phyloP scores from a whole-genome alignment of 2,329 filamentous ascomycete species.

The Exophiala calicioides region DNA sequence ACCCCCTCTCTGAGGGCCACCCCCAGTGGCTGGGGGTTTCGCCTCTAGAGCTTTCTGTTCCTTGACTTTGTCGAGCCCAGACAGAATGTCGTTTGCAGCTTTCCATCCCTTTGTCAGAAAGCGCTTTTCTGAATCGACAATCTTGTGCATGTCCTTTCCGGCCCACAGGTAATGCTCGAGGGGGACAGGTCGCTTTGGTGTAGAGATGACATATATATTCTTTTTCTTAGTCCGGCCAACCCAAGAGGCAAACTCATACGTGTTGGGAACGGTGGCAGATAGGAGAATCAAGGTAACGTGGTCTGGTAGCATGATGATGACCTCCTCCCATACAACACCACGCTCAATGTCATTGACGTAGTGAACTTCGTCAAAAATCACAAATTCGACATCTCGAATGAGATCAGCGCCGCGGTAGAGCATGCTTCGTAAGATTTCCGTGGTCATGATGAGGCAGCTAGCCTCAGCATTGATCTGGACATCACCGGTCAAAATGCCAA shows the following conservation, averaged over 20 bases:
- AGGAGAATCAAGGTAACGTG: slow-evolving; percentile 94
- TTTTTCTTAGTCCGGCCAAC: slow-evolving; percentile 97
- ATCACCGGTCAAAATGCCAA: slow-evolving; percentile 94
- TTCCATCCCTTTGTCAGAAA: slow-evolving; percentile 96
- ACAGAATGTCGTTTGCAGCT: slow-evolving; percentile 78
- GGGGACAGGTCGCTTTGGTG: slow-evolving; percentile 89
- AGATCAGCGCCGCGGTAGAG: slow-evolving; percentile 93
- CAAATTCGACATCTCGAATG: slow-evolving; percentile 95
- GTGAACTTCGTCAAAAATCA: slow-evolving; percentile 98
- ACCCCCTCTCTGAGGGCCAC: slow-evolving; percentile 54
- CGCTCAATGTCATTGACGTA: slow-evolving; percentile 96
- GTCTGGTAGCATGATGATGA: slow-evolving; percentile 98
- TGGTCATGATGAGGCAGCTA: slow-evolving; percentile 98
- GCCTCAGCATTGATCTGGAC: slow-evolving; percentile 97
- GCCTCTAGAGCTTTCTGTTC: slow-evolving; percentile 53
- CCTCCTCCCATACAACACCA: slow-evolving; percentile 98
- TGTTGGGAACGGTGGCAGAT: slow-evolving; percentile 96
- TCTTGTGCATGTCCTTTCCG: slow-evolving; percentile 87
- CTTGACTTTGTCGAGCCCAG: slow-evolving; percentile 76
- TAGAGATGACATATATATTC: slow-evolving; percentile 98
- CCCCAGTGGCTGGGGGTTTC: slow-evolving; percentile 38
- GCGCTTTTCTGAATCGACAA: slow-evolving; percentile 87
- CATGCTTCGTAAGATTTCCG: slow-evolving; percentile 97
- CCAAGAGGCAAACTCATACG: slow-evolving; percentile 97
- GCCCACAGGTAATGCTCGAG: slow-evolving; percentile 97